A percentile compares a stretch with the other conserved stretches of the same genome.
These are phyloP conservation scores for Chlamydomonas urium DNA, from an alignment of 139 green algal species.

Conservation along the genomic window DNA sequence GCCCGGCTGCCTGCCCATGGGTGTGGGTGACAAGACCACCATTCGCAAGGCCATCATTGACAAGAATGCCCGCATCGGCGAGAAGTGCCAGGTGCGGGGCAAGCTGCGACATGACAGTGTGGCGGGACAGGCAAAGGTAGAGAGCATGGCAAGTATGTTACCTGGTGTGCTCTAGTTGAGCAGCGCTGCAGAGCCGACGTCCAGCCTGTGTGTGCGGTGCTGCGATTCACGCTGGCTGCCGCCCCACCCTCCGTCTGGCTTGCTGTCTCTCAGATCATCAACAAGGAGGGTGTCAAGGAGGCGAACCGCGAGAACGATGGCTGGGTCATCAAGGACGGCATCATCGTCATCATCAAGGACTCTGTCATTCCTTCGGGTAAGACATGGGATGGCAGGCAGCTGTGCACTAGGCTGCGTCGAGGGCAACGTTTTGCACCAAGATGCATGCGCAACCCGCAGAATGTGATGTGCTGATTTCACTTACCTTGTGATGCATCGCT, in stretches of 20 bases:
- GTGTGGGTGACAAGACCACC: slow-evolving; percentile 70
- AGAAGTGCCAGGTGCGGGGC: slow-evolving; percentile 70
- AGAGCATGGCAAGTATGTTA: too few relatives aligned
- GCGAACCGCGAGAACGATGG: slow-evolving; percentile 80
- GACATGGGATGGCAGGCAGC: slow-evolving; percentile 17
- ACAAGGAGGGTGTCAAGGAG: slow-evolving; percentile 82
- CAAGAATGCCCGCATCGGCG: slow-evolving; percentile 98
- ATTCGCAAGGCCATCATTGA: slow-evolving; percentile 87
- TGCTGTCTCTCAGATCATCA: slow-evolving; percentile 83
- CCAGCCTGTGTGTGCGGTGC: too few relatives aligned
- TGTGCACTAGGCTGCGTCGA: too few relatives aligned
- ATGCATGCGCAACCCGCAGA: too few relatives aligned
- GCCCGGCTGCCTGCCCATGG: slow-evolving; percentile 85
- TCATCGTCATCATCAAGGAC: slow-evolving; percentile 95
- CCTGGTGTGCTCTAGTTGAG: too few relatives aligned
- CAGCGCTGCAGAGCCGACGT: too few relatives aligned
- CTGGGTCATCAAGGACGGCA: slow-evolving; percentile 95
- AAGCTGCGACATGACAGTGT: too few relatives aligned
- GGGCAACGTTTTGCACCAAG: too few relatives aligned
- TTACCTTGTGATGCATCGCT: too few relatives aligned
- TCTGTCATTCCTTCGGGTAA: slow-evolving; percentile 62
- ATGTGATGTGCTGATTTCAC: too few relatives aligned
- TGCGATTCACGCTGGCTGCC: too few relatives aligned
- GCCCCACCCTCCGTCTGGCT: slow-evolving; percentile 51
- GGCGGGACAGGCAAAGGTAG: too few relatives aligned